Evolutionary conservation across 371 early-diverging fungal genomes (phyloP).

Genomic region (Zychaea mexicana): DNA sequence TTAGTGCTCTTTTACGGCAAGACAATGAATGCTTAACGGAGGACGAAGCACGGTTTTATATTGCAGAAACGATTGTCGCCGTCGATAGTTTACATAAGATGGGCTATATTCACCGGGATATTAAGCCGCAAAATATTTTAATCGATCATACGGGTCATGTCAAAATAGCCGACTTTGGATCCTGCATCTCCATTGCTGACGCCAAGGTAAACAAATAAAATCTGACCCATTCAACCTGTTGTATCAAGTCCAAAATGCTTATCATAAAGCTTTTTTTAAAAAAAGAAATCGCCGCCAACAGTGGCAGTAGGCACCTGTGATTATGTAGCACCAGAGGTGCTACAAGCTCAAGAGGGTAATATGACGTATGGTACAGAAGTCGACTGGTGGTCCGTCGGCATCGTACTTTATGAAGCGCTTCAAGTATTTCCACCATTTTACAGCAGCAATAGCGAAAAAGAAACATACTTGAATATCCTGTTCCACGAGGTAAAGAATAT

Average conservation of each 20-base stretch:
- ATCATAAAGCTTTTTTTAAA: too few relatives aligned
- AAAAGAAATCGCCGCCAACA: constrained; percentile 58
- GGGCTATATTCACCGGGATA: constrained; percentile 94
- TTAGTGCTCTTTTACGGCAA: constrained; percentile 88
- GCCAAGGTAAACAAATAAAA: background rate
- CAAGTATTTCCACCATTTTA: constrained; percentile 93
- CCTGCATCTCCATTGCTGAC: constrained; percentile 49
- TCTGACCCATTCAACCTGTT: too few relatives aligned
- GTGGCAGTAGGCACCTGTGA: constrained; percentile 93
- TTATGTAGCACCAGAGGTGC: constrained; percentile 95
- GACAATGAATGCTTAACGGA: constrained; percentile 73
- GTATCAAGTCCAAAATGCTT: background rate
- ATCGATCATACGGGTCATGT: constrained; percentile 77
- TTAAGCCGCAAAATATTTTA: constrained; percentile 83
- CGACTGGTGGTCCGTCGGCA: constrained; percentile 99
- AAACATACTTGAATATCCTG: constrained; percentile 87
- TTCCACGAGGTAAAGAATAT: constrained; percentile 54
- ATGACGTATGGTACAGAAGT: constrained; percentile 91
- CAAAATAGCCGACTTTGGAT: constrained; percentile 94
- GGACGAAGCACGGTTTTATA: constrained; percentile 93
- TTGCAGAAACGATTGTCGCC: constrained; percentile 93
- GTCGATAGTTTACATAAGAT: constrained; percentile 90
- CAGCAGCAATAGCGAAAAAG: constrained; percentile 76
- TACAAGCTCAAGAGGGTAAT: constrained; percentile 63
- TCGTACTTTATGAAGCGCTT: constrained; percentile 96